Percentiles rank a stretch among this genome's conserved stretches.
Evolutionary conservation across 139 green algal species (phyloP).

Genomic region (Micromonas pusilla): DNA sequence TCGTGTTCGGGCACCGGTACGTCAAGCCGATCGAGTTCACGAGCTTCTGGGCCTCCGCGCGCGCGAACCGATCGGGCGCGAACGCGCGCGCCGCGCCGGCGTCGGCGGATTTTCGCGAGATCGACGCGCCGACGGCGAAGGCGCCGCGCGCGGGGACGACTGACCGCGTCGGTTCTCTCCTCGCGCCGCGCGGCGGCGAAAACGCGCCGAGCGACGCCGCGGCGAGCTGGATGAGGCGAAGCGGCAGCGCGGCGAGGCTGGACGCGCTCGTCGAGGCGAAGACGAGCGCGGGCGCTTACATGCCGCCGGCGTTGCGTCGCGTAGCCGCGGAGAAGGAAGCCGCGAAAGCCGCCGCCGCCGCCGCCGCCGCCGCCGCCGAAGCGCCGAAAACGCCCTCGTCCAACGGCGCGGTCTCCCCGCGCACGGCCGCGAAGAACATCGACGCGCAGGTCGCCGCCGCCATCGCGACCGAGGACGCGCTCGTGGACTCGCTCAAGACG

Average conservation of each 20-base stretch:
- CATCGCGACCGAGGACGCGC: neutral
- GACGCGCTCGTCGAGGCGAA: no score
- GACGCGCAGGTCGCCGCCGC: neutral
- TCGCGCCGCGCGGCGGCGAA: no score
- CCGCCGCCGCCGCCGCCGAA: no score
- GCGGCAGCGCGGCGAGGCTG: no score
- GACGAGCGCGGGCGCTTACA: no score
- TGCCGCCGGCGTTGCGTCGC: neutral
- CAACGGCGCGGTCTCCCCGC: neutral
- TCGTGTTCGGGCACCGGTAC: slow-evolving; percentile 16
- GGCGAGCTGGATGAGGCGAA: no score
- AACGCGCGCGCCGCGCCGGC: neutral
- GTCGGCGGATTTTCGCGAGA: neutral
- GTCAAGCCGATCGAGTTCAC: slow-evolving; percentile 23
- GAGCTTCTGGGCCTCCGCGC: slow-evolving; percentile 10
- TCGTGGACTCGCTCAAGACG: neutral
- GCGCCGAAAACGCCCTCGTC: neutral
- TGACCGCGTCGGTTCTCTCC: no score
- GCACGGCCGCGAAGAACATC: neutral
- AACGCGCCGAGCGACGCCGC: no score
- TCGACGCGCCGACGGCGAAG: no score
- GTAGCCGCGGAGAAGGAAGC: neutral
- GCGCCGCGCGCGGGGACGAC: no score
- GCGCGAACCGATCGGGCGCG: neutral
- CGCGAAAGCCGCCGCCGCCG: neutral